A percentile compares a stretch with the other conserved stretches of the same genome.
Evolutionary conservation across 805 yeast species (phyloP).

Genomic region (Ogataea chonburiensis): DNA sequence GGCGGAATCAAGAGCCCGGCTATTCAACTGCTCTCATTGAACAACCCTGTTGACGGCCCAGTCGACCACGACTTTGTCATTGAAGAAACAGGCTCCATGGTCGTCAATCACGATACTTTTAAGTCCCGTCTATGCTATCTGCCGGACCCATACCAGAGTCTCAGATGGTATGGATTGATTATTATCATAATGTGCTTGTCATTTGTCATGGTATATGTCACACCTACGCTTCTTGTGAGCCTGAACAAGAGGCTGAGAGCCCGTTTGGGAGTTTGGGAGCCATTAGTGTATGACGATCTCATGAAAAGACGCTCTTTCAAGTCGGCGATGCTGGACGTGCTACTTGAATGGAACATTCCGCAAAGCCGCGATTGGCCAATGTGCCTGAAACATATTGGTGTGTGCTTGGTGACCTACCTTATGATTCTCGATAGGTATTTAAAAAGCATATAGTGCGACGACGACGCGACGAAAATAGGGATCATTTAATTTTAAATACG

Average conservation of each 20-base stretch:
- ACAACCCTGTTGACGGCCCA: slow-evolving; percentile 27
- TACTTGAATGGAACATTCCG: slow-evolving; percentile 28
- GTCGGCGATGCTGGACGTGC: slow-evolving; percentile 1
- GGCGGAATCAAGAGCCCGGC: slow-evolving; percentile 89
- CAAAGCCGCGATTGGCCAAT: slow-evolving; percentile 9
- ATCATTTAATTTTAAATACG: slow-evolving; percentile 1
- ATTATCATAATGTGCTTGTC: slow-evolving; percentile 17
- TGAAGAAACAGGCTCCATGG: slow-evolving; percentile 21
- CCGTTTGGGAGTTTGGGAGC: slow-evolving; percentile 9
- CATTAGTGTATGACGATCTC: slow-evolving; percentile 8
- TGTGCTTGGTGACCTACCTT: slow-evolving; percentile 7
- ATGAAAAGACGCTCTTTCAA: slow-evolving; percentile 10
- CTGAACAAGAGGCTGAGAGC: slow-evolving; percentile 4
- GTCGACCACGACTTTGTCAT: slow-evolving; percentile 4
- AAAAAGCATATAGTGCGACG: slow-evolving; percentile 15
- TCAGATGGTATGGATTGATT: slow-evolving; percentile 20
- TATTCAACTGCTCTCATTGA: slow-evolving; percentile 72
- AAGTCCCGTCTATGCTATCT: slow-evolving; percentile 31
- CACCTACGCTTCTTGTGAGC: slow-evolving; percentile 10
- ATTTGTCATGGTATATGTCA: slow-evolving; percentile 22
- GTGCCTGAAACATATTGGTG: slow-evolving; percentile 14
- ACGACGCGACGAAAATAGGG: slow-evolving; percentile 15
- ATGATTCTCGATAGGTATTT: slow-evolving; percentile 21
- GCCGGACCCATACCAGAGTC: slow-evolving; percentile 29
- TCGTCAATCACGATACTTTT: slow-evolving; percentile 30